Conservation (phyloP, 164 flowering plant genomes). For the Liriodendron chinense region DNA sequence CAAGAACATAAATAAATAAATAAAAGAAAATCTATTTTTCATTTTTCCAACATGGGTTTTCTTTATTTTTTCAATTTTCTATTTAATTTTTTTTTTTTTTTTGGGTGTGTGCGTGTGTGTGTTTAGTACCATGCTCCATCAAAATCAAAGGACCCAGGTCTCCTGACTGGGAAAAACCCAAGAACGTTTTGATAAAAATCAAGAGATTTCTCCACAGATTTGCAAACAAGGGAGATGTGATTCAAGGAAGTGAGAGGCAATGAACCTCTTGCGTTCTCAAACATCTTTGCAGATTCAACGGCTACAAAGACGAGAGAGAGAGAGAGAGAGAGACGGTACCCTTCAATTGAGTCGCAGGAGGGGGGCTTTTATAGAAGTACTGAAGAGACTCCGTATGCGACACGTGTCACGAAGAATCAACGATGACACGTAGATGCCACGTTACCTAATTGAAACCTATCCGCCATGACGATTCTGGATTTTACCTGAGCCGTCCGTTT, state of each 20-base stretch:
- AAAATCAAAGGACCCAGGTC: conserved; percentile 82
- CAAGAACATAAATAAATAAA: background rate
- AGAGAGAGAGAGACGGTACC: no score
- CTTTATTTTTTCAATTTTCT: no score
- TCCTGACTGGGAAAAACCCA: conserved; percentile 64
- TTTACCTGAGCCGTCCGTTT: no score
- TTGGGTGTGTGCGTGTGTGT: background rate
- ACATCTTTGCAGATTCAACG: conserved; percentile 15
- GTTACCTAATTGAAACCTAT: no score
- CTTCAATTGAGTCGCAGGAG: no score
- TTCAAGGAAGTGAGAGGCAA: conserved; percentile 63
- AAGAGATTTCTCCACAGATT: conserved; percentile 58
- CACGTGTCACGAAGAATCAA: no score
- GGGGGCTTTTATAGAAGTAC: no score
- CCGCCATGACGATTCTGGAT: no score
- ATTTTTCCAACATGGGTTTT: background rate
- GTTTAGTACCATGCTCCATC: conserved; percentile 57
- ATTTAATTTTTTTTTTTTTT: no score
- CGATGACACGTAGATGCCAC: no score
- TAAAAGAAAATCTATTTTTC: background rate
- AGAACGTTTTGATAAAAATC: conserved; percentile 60
- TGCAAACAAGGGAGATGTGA: conserved; percentile 69
- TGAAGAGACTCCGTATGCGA: no score
- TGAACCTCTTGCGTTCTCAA: conserved; percentile 38
- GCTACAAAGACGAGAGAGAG: no score